Base-by-base conservation (phyloP, 192 early-diverging fungal species). In the Allomyces javanicus region DNA sequence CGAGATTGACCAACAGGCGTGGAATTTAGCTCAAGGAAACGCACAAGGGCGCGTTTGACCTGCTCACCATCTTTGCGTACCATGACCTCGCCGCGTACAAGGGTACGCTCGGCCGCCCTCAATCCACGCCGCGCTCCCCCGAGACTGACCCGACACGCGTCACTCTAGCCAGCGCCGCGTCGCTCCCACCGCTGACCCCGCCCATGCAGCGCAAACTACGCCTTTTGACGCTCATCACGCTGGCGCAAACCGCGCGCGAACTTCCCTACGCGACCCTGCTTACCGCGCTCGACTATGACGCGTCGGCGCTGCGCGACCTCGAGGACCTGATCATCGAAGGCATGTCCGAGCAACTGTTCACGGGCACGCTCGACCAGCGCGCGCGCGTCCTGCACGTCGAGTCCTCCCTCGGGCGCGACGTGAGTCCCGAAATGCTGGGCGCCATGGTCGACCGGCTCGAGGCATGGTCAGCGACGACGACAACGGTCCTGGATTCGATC, bases 311-410 rank as follows among this genome's bases (percentile, higher is more conserved):
- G 24, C 63, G 68, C 27, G 68, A 69, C 55, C 64, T 69, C 25
- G 68, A 69, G 25, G 68, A 69, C 61, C 61, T 69, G 25, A 66
- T 69, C 63, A 69, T 69, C 7, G 65, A 69, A 9, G 68, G 66
- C 1, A 69, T 69, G 24, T 69, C 68, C 61, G 64, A 69, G 27
- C 44, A 69, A 25, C 23, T 69, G 9, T 24, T 69, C 61, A 4
- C 9, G 55, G 68, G 24, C 25, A 69, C 65, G 25, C 25, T 69
- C 44, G 68, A 69, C 63, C 68, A 69, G 25, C 44, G 24, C 19
- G n/a, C 50, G 24, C 26, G 26, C 9, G 44, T 25, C 21, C 24
- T 69, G 10, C 64, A 67, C 3, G 65, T 69, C 23, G 68, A 69
- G 61, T 64, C 25, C 10, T 17, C 68, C 3, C 14, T 69, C 24